Percentiles rank a stretch among this genome's conserved stretches.
These are phyloP conservation scores for Pichia cabralensis DNA, from an alignment of 805 yeast species.

Conservation along the genomic window DNA sequence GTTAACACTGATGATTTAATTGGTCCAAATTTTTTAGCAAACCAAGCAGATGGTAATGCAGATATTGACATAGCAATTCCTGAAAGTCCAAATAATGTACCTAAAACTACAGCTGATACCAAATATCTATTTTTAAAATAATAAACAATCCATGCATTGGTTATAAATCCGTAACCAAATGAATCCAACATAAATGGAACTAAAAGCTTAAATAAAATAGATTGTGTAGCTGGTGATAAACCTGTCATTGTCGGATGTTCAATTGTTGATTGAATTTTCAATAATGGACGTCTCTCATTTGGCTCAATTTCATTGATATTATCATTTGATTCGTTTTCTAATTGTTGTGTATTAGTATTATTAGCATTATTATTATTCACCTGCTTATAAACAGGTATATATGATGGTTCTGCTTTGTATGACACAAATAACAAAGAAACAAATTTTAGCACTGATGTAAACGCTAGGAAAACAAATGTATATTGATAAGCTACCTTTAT, in stretches of 20 bases:
- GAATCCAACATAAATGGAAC: constrained; percentile 75
- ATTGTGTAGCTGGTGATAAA: constrained; percentile 33
- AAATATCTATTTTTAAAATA: constrained; percentile 54
- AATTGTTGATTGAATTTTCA: constrained; percentile 13
- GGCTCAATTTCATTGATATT: neutral
- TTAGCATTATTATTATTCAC: constrained; percentile 1
- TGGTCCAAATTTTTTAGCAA: constrained; percentile 66
- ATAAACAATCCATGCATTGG: constrained; percentile 80
- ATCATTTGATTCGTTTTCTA: neutral
- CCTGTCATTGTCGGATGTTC: constrained; percentile 22
- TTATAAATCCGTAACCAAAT: constrained; percentile 81
- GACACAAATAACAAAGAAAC: constrained; percentile 41
- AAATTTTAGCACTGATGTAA: constrained; percentile 43
- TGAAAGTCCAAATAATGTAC: constrained; percentile 56
- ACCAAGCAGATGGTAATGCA: constrained; percentile 64
- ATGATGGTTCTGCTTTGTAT: constrained; percentile 38
- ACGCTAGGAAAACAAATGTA: constrained; percentile 47
- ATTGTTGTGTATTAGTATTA: neutral
- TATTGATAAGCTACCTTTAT: constrained; percentile 40
- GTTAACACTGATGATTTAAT: constrained; percentile 63
- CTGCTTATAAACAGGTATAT: constrained; percentile 17
- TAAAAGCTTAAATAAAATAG: constrained; percentile 38
- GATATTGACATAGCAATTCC: constrained; percentile 57
- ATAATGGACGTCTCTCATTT: constrained; percentile 8
- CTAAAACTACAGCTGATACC: constrained; percentile 48